A percentile compares a stretch with the other conserved stretches of the same genome.
phyloP scores from a whole-genome alignment of 176 grass and related monocot species.

The Melocanna baccifera region DNA sequence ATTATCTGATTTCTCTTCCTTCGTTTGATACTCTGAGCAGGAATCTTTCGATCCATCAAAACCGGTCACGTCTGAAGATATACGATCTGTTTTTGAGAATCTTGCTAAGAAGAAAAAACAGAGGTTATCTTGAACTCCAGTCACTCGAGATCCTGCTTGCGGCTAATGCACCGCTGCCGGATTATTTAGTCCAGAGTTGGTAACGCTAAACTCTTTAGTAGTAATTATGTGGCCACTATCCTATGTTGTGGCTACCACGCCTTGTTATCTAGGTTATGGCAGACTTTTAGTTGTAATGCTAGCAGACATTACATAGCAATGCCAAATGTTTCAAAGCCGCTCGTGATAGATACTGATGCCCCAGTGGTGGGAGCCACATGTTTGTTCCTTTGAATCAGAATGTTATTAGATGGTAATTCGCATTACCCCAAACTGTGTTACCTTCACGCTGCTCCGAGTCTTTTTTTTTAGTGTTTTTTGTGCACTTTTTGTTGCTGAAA shows the following conservation, averaged over 20 bases:
- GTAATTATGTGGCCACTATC: neutral
- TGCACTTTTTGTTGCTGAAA: neutral
- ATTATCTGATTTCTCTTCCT: neutral
- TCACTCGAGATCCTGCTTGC: neutral
- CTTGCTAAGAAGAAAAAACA: slow-evolving; percentile 92
- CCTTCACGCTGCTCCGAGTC: neutral
- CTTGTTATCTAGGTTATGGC: slow-evolving; percentile 2
- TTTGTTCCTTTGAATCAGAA: slow-evolving; percentile 21
- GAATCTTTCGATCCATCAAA: slow-evolving; percentile 75
- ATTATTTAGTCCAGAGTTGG: neutral
- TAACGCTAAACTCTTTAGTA: neutral
- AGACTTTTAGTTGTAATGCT: neutral
- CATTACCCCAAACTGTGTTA: neutral
- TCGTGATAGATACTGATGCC: neutral
- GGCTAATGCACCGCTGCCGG: neutral
- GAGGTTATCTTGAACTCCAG: slow-evolving; percentile 48
- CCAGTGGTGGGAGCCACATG: neutral
- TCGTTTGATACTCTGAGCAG: slow-evolving; percentile 34
- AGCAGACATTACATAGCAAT: neutral
- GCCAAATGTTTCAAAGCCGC: neutral
- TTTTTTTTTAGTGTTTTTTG: neutral
- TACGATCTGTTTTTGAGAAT: slow-evolving; percentile 75
- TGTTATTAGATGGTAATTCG: neutral
- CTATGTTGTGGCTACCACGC: neutral
- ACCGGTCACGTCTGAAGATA: slow-evolving; percentile 80